Evolutionary conservation across 768 basidiomycete genomes (phyloP), one percentile per base, ranked within the genome.

Genomic region (Leccinellum albellum): DNA sequence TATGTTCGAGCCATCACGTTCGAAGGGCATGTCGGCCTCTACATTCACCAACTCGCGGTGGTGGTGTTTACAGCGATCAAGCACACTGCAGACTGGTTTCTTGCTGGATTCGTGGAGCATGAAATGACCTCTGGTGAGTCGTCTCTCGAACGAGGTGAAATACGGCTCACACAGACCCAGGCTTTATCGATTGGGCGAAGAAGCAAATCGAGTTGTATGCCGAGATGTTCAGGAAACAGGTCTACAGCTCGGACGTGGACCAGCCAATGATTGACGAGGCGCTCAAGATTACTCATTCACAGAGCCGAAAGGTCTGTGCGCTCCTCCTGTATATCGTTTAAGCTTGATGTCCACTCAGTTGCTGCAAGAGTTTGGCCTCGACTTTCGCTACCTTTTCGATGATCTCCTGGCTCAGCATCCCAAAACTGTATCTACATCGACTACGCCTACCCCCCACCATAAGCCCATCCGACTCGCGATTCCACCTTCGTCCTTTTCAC

Each of bases 21-120:
- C 61, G 93, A 96, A 62, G 95, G 96, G 3, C 85, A 94, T 65
- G 85, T 95, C 32, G 83, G 81, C 3, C 79, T 87, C 50, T 98
- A 96, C 65, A 81, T 98, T 49, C 87, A 85, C 32, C 92, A 98
- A 66, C 77, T 98, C 32, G 85, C 93, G 3, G 79, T 94, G 42
- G 91, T 98, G 0, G 84, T 88, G 56, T 98, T 98, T 65, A 97
- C 94, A 1, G 87, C 91, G 1, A 89, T 99, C 70, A 95, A 97
- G 70, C 93, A 98, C 67, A 97, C 95, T 1, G 92, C 92, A 14
- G 96, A 99, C 73, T 99, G 97, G 97, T 99, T 92, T 72, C 77
- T 98, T 63, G 87, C 89, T 1, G 94, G 93, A 55, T 99, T 97
- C 74, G 91, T 88, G 71, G 97, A 98, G 72, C 94, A 97, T 68